Evolutionary conservation across 129 eudicot species (phyloP).

Genomic region (Solidago caesia): DNA sequence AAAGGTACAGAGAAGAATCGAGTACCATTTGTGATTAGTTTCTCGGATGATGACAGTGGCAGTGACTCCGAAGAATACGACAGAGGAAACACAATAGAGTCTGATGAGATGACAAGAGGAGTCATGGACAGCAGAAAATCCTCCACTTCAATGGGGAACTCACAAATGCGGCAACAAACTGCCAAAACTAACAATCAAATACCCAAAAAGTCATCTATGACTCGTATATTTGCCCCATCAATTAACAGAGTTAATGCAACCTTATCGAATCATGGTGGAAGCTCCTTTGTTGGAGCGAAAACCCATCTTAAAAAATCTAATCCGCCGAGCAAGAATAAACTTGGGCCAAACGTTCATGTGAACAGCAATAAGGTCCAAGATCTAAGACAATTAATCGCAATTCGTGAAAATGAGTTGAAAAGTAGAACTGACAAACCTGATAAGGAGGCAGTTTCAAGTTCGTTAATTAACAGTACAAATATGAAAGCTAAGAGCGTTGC

Average conservation of each 20-base stretch:
- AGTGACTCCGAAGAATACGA: slow-evolving; percentile 57
- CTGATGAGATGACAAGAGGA: slow-evolving; percentile 29
- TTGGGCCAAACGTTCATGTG: slow-evolving; percentile 38
- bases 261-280: slow-evolving; percentile 35
- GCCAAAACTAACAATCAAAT: slow-evolving; percentile 31
- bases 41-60: slow-evolving; percentile 81
- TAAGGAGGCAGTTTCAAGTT: slow-evolving; percentile 38
- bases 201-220: slow-evolving; percentile 43
- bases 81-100: slow-evolving; percentile 22
- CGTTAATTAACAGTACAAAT: slow-evolving; percentile 30
- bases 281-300: slow-evolving; percentile 29
- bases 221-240: slow-evolving; percentile 46
- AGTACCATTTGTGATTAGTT: slow-evolving; percentile 71
- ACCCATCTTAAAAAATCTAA: slow-evolving; percentile 34
- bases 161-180: slow-evolving; percentile 27
- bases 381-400: slow-evolving; percentile 71
- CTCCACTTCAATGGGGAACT: slow-evolving; percentile 32
- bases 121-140: slow-evolving; percentile 27
- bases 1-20: slow-evolving; percentile 51
- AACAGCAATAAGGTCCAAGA: slow-evolving; percentile 67
- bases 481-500: slow-evolving; percentile 15
- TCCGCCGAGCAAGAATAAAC: slow-evolving; percentile 27
- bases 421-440: slow-evolving; percentile 41
- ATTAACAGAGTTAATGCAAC: slow-evolving; percentile 37
- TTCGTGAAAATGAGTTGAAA: slow-evolving; percentile 68